Evolutionary conservation across 2,329 filamentous ascomycete genomes (phyloP), one percentile per base, ranked within the genome.

Genomic region (Trichoderma sp.): DNA sequence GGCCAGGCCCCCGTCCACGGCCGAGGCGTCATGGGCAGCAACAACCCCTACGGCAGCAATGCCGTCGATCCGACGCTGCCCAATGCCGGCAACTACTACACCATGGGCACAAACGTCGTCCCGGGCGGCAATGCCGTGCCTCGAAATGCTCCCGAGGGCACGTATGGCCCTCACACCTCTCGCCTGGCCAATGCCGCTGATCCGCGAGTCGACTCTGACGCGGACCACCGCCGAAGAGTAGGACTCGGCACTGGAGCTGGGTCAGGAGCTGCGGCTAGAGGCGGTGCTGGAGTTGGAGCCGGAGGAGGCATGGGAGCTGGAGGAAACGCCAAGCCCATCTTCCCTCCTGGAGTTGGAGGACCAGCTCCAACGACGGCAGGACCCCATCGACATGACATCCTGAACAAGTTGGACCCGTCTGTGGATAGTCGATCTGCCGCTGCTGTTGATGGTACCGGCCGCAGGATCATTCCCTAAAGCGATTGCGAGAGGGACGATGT

Each of bases 1-100:
- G 49, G 27, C 37, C 61, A 62, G 14, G 43, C 37, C 8, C 56
- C 53, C 33, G 31, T 14, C 5, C 53, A 35, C 1, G 55, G 56
- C 27, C n/a, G n/a, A 14, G 33, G 24, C 3, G 60, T 27, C 31
- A 35, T 68, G 63, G 68, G 56, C 43, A 59, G 37, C 63, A 67
- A 70, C 47, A 68, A 70, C n/a, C 63, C 68, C 13, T 43, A 61
- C 35, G 53, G 52, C 27, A 76, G 77, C 4, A 86, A 86, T 77
- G 83, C 83, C 65, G 52, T 76, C 3, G 84, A 86, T 71, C 83
- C 83, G 83, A 86, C 71, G 83, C 81, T 10, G 49, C 68, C 2
- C 63, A 68, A 13, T 21, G 37, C 35, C 4, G 53, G 53, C 5
- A 64, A 65, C 33, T 69, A 69, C 68, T 52, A 63, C 29, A 69